Evolutionary conservation across 1,284 basidiomycete genomes (phyloP).

Genomic region (Cryptococcus jaspeensis): DNA sequence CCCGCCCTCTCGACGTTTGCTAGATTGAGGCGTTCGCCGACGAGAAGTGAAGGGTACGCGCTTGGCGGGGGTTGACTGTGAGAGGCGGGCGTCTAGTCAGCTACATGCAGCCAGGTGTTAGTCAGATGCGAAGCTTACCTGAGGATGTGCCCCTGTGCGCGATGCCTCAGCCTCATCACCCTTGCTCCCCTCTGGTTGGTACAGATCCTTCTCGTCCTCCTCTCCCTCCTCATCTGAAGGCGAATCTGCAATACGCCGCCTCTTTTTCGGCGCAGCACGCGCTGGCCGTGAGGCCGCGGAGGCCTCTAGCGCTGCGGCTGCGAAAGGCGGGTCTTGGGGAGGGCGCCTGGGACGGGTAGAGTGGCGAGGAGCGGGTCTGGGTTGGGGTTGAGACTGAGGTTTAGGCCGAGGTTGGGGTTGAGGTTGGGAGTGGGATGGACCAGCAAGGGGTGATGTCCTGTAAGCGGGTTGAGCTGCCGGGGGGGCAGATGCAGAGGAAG

Average conservation of each 20-base stretch:
- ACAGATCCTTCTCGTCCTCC: not conserved
- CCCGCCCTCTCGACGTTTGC: not conserved
- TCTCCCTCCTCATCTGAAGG: constrained; percentile 3
- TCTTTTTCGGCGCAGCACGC: constrained; percentile 14
- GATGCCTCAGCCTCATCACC: not conserved
- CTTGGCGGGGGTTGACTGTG: not conserved
- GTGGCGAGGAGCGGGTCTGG: not conserved
- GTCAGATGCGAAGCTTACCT: not conserved
- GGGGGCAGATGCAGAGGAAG: too few species aligned
- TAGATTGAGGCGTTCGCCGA: not conserved
- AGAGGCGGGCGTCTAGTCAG: not conserved
- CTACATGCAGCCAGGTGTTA: not conserved
- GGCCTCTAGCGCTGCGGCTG: not conserved
- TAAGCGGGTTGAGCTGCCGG: too few species aligned
- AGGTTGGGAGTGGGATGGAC: too few species aligned
- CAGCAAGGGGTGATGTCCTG: too few species aligned
- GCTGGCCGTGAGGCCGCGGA: constrained; percentile 9
- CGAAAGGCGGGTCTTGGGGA: too few species aligned
- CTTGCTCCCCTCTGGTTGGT: not conserved
- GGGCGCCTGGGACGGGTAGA: not conserved
- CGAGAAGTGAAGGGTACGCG: not conserved
- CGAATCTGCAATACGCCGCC: constrained; percentile 16
- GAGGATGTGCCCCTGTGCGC: not conserved
- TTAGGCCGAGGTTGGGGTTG: not conserved
- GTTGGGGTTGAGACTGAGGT: not conserved